Base-by-base conservation (phyloP, 73 alveolate genomes). In the Paramecium primaurelia region DNA sequence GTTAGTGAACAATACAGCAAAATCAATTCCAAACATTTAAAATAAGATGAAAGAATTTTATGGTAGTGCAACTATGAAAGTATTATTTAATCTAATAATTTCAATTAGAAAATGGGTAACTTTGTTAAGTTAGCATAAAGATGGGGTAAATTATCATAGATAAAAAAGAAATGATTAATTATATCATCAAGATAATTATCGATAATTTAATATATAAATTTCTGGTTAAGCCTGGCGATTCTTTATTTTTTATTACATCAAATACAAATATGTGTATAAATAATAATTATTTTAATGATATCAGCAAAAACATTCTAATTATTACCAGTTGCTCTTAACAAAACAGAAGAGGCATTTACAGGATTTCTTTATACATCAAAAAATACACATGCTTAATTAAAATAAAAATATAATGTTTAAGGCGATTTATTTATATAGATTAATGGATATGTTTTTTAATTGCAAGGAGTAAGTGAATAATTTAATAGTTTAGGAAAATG, bases 1-100 rank as follows among this genome's bases (percentile, higher is more conserved):
- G 98, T 86, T 96, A 84, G 96, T 96, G 25, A 97, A 93, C 54
- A 93, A 96, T 68, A 98, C 99, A n/a, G 75, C 97, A 0, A 93
- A 58, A 16, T 94, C 93, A 32, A 97, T 98, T 51, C 99, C 99
- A 18, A 91, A 87, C 51, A 97, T 97, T 14, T 88, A 93, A 40
- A 94, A 93, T 59, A 86, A 96, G 58, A 95, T 97, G 86, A 96
- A 93, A 68, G 96, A 97, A 54, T 97, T 86, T 95, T 93, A 94
- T 47, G 95, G 96, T 22, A 32, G 88, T 14, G 71, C 69, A 44
- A 36, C 49, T 11, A 64, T 87, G 88, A 87, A 64, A 77, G 93
- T 87, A 87, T 8, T 18, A 16, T 25, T 71, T 14, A 16, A 38
- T 75, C 1, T 11, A 0, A 38, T 25, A 1, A 75, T 75, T 64